phyloP scores from a whole-genome alignment of 2,329 filamentous ascomycete species.

The Ophiocordyceps camponoti-floridani region DNA sequence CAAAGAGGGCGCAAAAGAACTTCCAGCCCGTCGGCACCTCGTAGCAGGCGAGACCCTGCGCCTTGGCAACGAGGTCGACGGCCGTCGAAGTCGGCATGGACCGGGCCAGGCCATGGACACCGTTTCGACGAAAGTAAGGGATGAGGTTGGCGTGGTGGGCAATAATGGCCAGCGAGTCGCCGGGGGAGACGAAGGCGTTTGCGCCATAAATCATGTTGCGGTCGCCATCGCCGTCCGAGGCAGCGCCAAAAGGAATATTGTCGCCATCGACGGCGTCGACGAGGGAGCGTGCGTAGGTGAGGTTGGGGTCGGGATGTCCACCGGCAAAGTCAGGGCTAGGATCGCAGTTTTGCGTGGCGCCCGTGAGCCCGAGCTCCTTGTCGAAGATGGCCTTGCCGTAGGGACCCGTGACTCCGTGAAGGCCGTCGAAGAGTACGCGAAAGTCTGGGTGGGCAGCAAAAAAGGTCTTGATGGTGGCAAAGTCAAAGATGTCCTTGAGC shows the following conservation, averaged over 20 bases:
- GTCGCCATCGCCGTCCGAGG: constrained; percentile 92
- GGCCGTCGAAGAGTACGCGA: constrained; percentile 90
- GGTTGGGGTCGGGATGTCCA: constrained; percentile 93
- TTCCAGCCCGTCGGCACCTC: constrained; percentile 99
- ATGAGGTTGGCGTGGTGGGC: constrained; percentile 92
- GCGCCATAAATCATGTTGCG: constrained; percentile 99
- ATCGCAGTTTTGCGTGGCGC: constrained; percentile 72
- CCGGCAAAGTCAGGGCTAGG: constrained; percentile 92
- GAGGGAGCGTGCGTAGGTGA: constrained; percentile 88
- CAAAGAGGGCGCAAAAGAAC: constrained; percentile 94
- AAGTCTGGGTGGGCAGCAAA: constrained; percentile 75
- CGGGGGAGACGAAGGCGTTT: constrained; percentile 88
- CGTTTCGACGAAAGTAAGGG: constrained; percentile 95
- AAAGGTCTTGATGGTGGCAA: constrained; percentile 88
- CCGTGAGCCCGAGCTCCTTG: constrained; percentile 71
- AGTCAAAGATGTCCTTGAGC: constrained; percentile 98
- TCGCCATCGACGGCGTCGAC: constrained; percentile 88
- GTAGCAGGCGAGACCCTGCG: constrained; percentile 79
- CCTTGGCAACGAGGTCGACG: constrained; percentile 89
- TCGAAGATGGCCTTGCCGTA: constrained; percentile 94
- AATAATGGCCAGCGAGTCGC: constrained; percentile 95
- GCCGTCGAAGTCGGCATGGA: constrained; percentile 96
- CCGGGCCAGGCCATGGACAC: constrained; percentile 84
- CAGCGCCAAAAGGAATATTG: constrained; percentile 86
- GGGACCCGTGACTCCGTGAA: constrained; percentile 86